phyloP scores from a whole-genome alignment of 768 basidiomycete species.

The Boletus rubescentipes region DNA sequence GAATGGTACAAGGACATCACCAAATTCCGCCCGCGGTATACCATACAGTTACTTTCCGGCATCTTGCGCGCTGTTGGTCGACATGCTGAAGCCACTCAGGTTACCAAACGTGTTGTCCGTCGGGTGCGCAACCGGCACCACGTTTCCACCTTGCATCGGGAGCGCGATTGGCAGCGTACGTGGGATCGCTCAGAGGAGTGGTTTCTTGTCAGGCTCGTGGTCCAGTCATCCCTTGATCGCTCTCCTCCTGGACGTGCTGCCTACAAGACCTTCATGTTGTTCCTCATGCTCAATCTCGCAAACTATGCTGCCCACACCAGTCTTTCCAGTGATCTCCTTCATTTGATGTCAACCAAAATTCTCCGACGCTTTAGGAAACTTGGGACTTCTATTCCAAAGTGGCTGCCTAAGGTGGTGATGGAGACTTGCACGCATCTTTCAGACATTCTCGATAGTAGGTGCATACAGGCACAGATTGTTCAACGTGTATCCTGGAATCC shows the following conservation, averaged over 20 bases:
- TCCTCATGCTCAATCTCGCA: not conserved
- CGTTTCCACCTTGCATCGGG: too few species aligned
- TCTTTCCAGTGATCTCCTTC: not conserved
- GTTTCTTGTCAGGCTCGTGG: not conserved
- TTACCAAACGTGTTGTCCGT: not conserved
- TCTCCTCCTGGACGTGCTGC: not conserved
- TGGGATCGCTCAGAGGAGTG: not conserved
- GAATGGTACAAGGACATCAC: too few species aligned
- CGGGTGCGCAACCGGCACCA: too few species aligned
- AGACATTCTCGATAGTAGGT: not conserved
- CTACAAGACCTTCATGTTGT: not conserved
- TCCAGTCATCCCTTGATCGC: not conserved
- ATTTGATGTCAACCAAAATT: not conserved
- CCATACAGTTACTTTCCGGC: not conserved
- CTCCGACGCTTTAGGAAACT: not conserved
- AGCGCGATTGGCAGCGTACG: too few species aligned
- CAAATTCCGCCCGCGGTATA: too few species aligned
- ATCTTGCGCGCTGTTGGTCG: not conserved
- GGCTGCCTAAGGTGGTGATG: not conserved
- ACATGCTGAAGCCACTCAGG: not conserved
- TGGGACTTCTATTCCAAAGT: not conserved
- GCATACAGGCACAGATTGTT: not conserved
- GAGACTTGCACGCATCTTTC: not conserved
- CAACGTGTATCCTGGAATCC: not conserved
- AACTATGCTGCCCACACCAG: not conserved